A percentile compares a stretch with the other conserved stretches of the same genome.
Conservation (phyloP, 257 asterid species). For the Scutellaria minor region DNA sequence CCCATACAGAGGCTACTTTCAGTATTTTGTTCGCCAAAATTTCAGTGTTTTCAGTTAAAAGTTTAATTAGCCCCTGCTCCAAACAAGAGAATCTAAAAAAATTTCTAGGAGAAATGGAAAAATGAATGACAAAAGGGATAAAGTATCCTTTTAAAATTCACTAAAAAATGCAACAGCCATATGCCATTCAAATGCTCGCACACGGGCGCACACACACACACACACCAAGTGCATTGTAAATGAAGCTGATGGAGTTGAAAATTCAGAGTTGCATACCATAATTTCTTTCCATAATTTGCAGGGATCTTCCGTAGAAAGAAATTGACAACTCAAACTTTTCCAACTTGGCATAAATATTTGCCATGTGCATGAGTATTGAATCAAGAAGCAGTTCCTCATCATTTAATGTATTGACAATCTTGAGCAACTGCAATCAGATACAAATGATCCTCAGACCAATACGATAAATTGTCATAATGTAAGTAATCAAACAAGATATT, state of each 20-base stretch:
- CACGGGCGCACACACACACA: background rate
- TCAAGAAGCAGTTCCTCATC: slow-evolving; percentile 78
- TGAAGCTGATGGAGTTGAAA: slow-evolving; percentile 25
- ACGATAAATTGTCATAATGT: slow-evolving; percentile 23
- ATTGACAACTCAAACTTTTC: slow-evolving; percentile 65
- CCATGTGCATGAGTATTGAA: slow-evolving; percentile 92
- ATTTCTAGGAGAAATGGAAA: background rate
- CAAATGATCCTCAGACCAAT: slow-evolving; percentile 23
- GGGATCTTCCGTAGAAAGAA: slow-evolving; percentile 61
- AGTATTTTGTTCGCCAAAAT: slow-evolving; percentile 17
- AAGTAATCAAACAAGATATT: slow-evolving; percentile 8
- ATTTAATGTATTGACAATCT: slow-evolving; percentile 59
- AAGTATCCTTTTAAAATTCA: background rate
- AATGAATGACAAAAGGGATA: background rate
- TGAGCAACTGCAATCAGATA: slow-evolving; percentile 59
- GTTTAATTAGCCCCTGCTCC: background rate
- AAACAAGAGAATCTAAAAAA: slow-evolving; percentile 13
- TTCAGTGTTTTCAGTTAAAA: slow-evolving; percentile 1
- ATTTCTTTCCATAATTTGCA: slow-evolving; percentile 61
- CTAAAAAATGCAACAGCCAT: slow-evolving; percentile 25
- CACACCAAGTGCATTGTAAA: slow-evolving; percentile 9
- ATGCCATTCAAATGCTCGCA: background rate
- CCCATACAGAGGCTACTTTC: slow-evolving; percentile 21
- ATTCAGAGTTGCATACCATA: slow-evolving; percentile 56
- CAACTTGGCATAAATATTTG: slow-evolving; percentile 73